Percentiles rank a stretch among this genome's conserved stretches.
Conservation (phyloP, 805 yeast genomes). For the Starmerella ratchasimensis region DNA sequence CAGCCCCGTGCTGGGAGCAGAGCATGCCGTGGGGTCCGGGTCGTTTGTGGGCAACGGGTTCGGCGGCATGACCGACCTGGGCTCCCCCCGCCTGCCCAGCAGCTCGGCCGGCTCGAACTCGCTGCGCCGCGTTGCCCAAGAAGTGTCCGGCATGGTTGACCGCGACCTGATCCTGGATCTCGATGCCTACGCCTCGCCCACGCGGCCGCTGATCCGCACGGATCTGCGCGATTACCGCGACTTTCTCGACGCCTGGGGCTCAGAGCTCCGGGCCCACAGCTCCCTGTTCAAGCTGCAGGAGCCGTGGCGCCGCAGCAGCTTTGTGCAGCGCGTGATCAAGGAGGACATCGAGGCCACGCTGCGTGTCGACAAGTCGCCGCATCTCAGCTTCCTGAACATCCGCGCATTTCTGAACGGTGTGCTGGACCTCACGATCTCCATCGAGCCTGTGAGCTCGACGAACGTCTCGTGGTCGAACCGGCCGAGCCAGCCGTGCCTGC, state of each 20-base stretch:
- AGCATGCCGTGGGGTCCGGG: background rate
- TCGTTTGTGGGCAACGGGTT: background rate
- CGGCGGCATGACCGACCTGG: background rate
- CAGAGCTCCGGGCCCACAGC: slow-evolving; percentile 4
- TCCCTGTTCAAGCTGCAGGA: slow-evolving; percentile 8
- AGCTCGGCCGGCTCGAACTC: slow-evolving; percentile 5
- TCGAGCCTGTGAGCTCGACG: slow-evolving; percentile 76
- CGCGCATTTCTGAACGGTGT: slow-evolving; percentile 51
- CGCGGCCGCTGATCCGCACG: slow-evolving; percentile 21
- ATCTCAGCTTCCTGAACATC: slow-evolving; percentile 47
- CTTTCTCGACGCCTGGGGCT: slow-evolving; percentile 12
- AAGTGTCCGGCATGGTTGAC: slow-evolving; percentile 3
- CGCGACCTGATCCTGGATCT: slow-evolving; percentile 14
- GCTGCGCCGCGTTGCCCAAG: slow-evolving; percentile 1
- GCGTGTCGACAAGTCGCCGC: slow-evolving; percentile 49
- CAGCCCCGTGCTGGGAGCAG: no score
- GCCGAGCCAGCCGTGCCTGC: slow-evolving; percentile 56
- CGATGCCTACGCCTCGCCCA: slow-evolving; percentile 20
- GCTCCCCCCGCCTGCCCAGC: background rate
- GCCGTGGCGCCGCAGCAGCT: slow-evolving; percentile 38
- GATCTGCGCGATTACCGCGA: slow-evolving; percentile 20
- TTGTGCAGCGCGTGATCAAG: slow-evolving; percentile 47
- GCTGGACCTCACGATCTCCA: slow-evolving; percentile 64
- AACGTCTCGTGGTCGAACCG: slow-evolving; percentile 47
- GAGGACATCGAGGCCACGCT: slow-evolving; percentile 74